Percentiles rank a stretch among this genome's conserved stretches.
These are phyloP conservation scores for Cyberlindnera bimundalis DNA, from an alignment of 805 yeast species.

Conservation along the genomic window DNA sequence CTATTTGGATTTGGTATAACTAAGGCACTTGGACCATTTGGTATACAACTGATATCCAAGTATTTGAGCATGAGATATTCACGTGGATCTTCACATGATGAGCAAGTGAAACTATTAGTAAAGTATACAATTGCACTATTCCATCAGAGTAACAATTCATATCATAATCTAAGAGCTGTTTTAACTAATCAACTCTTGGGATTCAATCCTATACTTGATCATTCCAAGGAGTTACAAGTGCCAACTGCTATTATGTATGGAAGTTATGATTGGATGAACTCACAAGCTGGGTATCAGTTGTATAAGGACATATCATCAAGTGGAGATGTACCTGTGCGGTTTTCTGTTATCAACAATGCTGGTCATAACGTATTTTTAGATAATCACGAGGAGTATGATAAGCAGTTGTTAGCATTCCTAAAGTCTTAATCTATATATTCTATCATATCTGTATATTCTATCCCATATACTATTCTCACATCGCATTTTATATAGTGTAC, in stretches of 20 bases:
- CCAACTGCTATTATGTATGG: conserved; percentile 47
- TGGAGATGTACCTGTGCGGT: conserved; percentile 7
- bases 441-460: too few relatives aligned
- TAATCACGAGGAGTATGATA: conserved; percentile 52
- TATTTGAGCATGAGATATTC: conserved; percentile 31
- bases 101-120: conserved; percentile 19
- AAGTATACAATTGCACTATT: conserved; percentile 23
- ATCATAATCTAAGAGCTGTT: conserved; percentile 14
- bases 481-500: too few relatives aligned
- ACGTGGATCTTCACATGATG: conserved; percentile 19
- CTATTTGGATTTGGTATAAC: conserved; percentile 44
- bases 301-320: conserved; percentile 17
- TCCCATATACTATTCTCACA: too few relatives aligned
- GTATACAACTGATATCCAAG: conserved; percentile 34
- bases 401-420: conserved; percentile 36
- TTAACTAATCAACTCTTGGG: conserved; percentile 43
- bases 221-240: conserved; percentile 38
- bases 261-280: conserved; percentile 70
- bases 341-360: conserved; percentile 41
- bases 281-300: conserved; percentile 43
- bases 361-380: conserved; percentile 82
- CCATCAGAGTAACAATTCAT: conserved; percentile 23
- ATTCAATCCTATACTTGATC: conserved; percentile 62
- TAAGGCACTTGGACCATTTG: conserved; percentile 42
- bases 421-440: background rate